Evolutionary conservation across 495 filamentous ascomycete species (phyloP).

Genomic region (Hypoxylon intermedium): DNA sequence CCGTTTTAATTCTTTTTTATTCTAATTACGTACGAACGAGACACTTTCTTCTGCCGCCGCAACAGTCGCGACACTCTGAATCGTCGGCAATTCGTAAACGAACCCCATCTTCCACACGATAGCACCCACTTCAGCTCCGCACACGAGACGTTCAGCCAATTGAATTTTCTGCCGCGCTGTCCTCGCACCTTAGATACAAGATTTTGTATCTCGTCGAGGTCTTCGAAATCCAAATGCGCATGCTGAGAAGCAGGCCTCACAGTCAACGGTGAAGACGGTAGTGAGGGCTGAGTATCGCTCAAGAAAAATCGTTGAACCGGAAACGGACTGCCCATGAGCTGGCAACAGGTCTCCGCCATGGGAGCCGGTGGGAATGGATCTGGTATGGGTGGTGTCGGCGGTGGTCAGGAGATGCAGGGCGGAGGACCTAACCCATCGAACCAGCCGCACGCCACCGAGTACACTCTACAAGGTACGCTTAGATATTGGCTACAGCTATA

Average conservation of each 20-base stretch:
- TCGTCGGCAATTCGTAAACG: constrained; percentile 4
- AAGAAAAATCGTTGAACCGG: constrained; percentile 16
- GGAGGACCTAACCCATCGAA: constrained; percentile 42
- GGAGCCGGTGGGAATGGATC: constrained; percentile 39
- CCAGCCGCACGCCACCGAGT: constrained; percentile 89
- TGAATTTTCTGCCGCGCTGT: constrained; percentile 21
- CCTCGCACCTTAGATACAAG: constrained; percentile 15
- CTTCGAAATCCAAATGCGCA: constrained; percentile 38
- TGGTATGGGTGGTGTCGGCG: constrained; percentile 27
- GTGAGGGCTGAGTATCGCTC: constrained; percentile 29
- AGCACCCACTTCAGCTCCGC: background rate
- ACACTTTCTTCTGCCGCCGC: background rate
- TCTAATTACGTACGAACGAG: constrained; percentile 12
- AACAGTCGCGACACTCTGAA: constrained; percentile 6
- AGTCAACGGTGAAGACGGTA: constrained; percentile 41
- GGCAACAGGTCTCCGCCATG: constrained; percentile 42
- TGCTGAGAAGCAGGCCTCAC: constrained; percentile 24
- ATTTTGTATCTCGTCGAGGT: constrained; percentile 13
- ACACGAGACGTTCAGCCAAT: constrained; percentile 21
- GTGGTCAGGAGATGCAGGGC: constrained; percentile 39
- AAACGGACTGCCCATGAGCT: constrained; percentile 38
- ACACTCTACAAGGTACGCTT: constrained; percentile 88
- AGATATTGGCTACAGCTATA: too few relatives aligned
- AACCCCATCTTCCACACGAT: background rate
- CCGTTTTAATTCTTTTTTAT: constrained; percentile 28